A percentile compares a stretch with the other conserved stretches of the same genome.
phyloP scores from a whole-genome alignment of 352 stramenopile genomes.

The Globisporangium emineosum region DNA sequence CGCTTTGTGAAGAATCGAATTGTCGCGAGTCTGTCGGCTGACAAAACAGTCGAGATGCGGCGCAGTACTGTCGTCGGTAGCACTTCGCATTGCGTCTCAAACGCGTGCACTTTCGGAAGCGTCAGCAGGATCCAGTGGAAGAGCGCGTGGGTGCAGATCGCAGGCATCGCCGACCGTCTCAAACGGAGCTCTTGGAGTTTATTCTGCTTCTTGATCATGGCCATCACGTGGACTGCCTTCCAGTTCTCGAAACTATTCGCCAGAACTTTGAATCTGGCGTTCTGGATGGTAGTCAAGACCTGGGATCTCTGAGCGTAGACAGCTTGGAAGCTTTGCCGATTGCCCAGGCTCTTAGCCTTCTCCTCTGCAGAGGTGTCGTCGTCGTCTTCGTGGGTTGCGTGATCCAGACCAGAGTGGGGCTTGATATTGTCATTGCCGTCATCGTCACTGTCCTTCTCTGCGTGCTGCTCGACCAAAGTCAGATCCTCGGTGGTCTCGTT shows the following conservation, averaged over 20 bases:
- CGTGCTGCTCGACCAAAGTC: neutral
- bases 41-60: constrained; percentile 17
- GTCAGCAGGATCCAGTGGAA: constrained; percentile 46
- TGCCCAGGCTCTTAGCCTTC: neutral
- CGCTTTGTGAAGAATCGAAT: constrained; percentile 17
- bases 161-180: constrained; percentile 22
- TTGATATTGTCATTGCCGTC: neutral
- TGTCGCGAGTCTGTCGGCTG: constrained; percentile 1
- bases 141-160: constrained; percentile 33
- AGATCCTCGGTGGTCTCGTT: constrained; percentile 3
- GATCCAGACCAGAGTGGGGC: neutral
- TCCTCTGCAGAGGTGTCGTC: neutral
- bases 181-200: constrained; percentile 24
- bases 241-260: constrained; percentile 43
- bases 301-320: too few species aligned
- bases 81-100: constrained; percentile 21
- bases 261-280: constrained; percentile 27
- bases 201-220: constrained; percentile 26
- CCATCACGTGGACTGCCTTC: constrained; percentile 33
- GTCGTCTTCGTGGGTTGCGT: neutral
- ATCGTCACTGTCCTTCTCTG: neutral
- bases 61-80: constrained; percentile 32
- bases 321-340: neutral
- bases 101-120: constrained; percentile 29
- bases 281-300: neutral